Evolutionary conservation across 495 filamentous ascomycete genomes (phyloP), one percentile per base, ranked within the genome.

Genomic region (Aspergillus wentii): DNA sequence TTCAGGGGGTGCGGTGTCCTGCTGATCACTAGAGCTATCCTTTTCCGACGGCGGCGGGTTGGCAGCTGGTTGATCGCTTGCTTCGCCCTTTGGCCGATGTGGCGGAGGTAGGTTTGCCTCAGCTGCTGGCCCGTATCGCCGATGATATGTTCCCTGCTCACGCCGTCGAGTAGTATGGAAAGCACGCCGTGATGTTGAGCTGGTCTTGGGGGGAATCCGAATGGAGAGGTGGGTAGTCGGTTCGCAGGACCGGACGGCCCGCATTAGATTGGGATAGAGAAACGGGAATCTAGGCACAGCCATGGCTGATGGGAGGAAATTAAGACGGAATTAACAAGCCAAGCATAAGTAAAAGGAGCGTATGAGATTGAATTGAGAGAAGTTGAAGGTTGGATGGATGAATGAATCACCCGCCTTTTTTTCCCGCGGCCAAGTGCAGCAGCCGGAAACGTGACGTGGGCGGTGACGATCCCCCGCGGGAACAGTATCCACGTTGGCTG

Each of bases 241-340:
- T 34, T 69, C 57, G 36, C 62, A 72, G 16, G 59, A 48, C 17
- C 63, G 52, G 17, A 64, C 49, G 2, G 62, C 54, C 11, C 64
- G 65, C 40, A 80, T 82, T 31, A 86, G 61, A 45, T 83, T 77
- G 23, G 85, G 83, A 49, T 88, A 89, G 11, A 89, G 71, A 49
- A 89, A 88, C 3, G 78, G 78, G 21, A 91, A 69, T 48, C 85
- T 71, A 33, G 68, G 68, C 8, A 76, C 68, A 33, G 82, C 76
- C 86, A 91, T 91, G 38, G 40, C 43, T 41, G 39, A 19, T 7
- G 22, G 21, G 0, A 16, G 11, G 18, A 27, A 18, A 15, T 25
- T 17, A 21, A 20, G 17, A 17, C 16, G 16, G 22, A 29, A 30
- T 10, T 8, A 36, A 3, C 17, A 35, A 23, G 25, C 11, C 35